Conservation (phyloP, 768 basidiomycete species). For the Tremella yokohamensis region DNA sequence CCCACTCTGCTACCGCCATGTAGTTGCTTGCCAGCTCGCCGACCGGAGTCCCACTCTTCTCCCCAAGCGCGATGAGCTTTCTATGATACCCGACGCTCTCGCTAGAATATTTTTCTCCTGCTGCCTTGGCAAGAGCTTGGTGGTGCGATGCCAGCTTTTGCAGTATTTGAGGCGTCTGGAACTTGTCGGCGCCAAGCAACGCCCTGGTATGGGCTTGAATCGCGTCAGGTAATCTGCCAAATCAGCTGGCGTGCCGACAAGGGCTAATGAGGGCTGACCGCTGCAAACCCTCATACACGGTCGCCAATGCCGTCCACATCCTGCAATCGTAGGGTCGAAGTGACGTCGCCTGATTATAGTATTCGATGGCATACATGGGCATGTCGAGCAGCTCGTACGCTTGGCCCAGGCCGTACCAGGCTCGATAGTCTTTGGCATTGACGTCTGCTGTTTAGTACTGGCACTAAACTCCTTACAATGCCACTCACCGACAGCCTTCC, state of each 20-base stretch:
- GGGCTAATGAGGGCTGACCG: conserved; percentile 56
- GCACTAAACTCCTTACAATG: neutral
- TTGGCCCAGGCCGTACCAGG: conserved; percentile 98
- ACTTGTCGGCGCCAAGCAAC: conserved; percentile 53
- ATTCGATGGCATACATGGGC: conserved; percentile 93
- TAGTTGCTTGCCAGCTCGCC: conserved; percentile 80
- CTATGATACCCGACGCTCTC: conserved; percentile 77
- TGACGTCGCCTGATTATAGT: conserved; percentile 93
- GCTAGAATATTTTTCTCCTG: conserved; percentile 56
- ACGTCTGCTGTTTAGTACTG: conserved; percentile 62
- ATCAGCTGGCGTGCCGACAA: neutral
- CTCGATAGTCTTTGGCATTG: conserved; percentile 92
- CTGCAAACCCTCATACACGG: conserved; percentile 88
- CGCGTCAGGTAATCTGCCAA: conserved; percentile 72
- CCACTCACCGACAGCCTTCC: conserved; percentile 81
- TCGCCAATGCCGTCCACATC: conserved; percentile 90
- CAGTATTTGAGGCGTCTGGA: conserved; percentile 45
- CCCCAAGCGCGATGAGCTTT: conserved; percentile 53
- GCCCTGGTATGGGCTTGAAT: conserved; percentile 89
- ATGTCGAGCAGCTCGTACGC: conserved; percentile 95
- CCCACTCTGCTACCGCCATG: conserved; percentile 75
- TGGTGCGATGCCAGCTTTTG: conserved; percentile 46
- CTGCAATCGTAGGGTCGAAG: conserved; percentile 91
- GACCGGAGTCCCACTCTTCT: conserved; percentile 39
- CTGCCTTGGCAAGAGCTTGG: conserved; percentile 22